Base-by-base conservation (phyloP, 2,329 filamentous ascomycete species). In the Fusarium odoratissimum region DNA sequence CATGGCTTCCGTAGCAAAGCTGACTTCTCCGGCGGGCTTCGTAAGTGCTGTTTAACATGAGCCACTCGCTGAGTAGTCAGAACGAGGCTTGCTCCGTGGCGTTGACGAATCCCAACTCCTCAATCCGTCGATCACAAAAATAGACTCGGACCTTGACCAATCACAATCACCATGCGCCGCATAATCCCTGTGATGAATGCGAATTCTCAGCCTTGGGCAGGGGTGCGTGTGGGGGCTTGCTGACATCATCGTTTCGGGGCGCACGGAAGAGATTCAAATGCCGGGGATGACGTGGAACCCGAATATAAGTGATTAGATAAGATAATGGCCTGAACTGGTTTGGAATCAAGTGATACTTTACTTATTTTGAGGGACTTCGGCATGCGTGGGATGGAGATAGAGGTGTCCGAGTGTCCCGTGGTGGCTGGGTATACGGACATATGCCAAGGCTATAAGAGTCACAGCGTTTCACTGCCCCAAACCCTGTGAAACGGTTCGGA, bases 191-290 rank as follows among this genome's bases (percentile, higher is more conserved):
- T 45, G 25, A 25, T 2, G 19, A 31, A 28, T 45, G 25, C 46
- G 40, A 46, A 55, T 54, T 64, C 46, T 55, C 40, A 64, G 62
- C 59, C 59, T 45, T 35, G 14, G 8, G 6, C 46, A 64, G 40
- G 62, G 59, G 16, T 64, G 8, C 6, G 28, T n/a, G 40, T 56
- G 62, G 62, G 62, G 62, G 62, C 59, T 52, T 52, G 59, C 59
- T 64, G 59, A 64, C 40, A 35, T 55, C 30, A 57, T 52, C 12
- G 30, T 16, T 33, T 35, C 51, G 51, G 51, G 21, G 33, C 14
- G 19, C 33, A 28, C 35, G 51, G 35, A 54, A 38, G 14, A 54
- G 14, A 30, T 37, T 46, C 30, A 45, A 28, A 25, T 56, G 38
- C 40, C 54, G 54, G 23, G 13, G n/a, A 56, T 56, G 28, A 44